Conservation (phyloP, 2,329 filamentous ascomycete genomes). For the Penicillium thymicola region DNA sequence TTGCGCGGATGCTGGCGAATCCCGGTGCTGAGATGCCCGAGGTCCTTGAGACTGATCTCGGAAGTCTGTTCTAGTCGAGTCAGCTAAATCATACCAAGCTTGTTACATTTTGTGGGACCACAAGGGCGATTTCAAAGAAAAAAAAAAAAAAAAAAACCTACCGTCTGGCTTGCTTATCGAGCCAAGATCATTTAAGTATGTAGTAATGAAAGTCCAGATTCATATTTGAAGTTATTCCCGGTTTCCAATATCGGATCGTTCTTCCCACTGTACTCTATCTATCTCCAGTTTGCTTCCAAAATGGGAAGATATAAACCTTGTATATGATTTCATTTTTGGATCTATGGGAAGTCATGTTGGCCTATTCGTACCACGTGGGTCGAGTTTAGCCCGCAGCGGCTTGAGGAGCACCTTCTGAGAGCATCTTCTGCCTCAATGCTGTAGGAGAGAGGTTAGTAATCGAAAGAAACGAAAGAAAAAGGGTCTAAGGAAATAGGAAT, state of each 20-base stretch:
- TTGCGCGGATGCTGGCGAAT: constrained; percentile 2
- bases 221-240: neutral
- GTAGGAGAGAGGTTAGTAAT: constrained; percentile 18
- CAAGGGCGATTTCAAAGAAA: neutral
- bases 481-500: neutral
- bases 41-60: neutral
- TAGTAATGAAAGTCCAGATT: neutral
- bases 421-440: constrained; percentile 54
- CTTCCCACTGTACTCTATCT: neutral
- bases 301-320: neutral
- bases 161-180: neutral
- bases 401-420: constrained; percentile 41
- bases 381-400: constrained; percentile 23
- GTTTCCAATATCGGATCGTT: neutral
- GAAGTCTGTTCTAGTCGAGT: constrained; percentile 2
- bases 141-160: neutral
- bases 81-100: no score
- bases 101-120: neutral
- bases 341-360: neutral
- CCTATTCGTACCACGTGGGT: neutral
- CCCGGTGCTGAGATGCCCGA: neutral
- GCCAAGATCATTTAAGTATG: neutral
- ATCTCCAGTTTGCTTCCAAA: neutral
- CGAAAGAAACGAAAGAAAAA: neutral
- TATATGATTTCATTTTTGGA: neutral